phyloP scores from a whole-genome alignment of 1,284 basidiomycete genomes.

The Blastosporella zonata region DNA sequence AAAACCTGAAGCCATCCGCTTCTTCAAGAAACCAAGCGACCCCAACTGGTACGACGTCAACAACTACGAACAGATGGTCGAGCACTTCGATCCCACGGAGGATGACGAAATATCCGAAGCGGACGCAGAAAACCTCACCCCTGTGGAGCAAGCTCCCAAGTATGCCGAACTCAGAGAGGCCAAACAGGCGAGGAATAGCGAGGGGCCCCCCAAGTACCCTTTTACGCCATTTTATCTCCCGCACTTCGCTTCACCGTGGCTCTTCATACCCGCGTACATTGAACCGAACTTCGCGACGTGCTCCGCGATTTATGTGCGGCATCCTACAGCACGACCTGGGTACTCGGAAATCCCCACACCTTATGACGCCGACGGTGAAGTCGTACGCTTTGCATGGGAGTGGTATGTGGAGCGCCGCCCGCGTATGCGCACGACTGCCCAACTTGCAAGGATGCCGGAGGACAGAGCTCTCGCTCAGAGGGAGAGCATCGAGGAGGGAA shows the following conservation, averaged over 20 bases:
- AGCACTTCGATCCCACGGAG: conserved; percentile 8
- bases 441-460: conserved; percentile 69
- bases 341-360: conserved; percentile 94
- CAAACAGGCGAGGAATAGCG: background rate
- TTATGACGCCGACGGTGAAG: conserved; percentile 89
- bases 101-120: background rate
- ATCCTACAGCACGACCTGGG: conserved; percentile 90
- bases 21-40: conserved; percentile 53
- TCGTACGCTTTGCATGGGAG: conserved; percentile 87
- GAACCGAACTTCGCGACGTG: conserved; percentile 91
- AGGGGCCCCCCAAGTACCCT: conserved; percentile 6
- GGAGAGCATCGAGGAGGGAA: conserved; percentile 26
- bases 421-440: conserved; percentile 65
- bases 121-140: background rate
- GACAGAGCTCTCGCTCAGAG: conserved; percentile 42
- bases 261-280: conserved; percentile 96
- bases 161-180: background rate
- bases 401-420: conserved; percentile 81
- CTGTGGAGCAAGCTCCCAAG: conserved; percentile 7
- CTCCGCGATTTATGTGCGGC: conserved; percentile 91
- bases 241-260: conserved; percentile 82
- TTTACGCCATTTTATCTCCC: conserved; percentile 87
- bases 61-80: conserved; percentile 16
- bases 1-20: conserved; percentile 77
- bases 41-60: conserved; percentile 31